These are phyloP conservation scores for Fusarium temperatum DNA, from an alignment of 2,329 filamentous ascomycete species.

Conservation along the genomic window DNA sequence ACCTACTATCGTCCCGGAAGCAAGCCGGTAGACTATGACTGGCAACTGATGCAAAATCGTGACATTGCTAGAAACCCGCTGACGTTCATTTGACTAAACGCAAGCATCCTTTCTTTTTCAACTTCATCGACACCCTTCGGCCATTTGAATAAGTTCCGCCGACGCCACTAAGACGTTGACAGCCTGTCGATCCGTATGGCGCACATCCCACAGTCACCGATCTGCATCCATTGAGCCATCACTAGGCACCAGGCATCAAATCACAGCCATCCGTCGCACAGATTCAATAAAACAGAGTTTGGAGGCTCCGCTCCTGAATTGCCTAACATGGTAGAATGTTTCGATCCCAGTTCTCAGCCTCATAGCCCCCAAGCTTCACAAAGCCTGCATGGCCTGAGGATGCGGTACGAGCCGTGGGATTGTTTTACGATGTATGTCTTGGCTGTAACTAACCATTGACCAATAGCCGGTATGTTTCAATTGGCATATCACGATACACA, in stretches of 20 bases:
- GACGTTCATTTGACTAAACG: slow-evolving; percentile 15
- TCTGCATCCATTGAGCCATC: slow-evolving; percentile 25
- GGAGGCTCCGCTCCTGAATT: slow-evolving; percentile 17
- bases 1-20: slow-evolving; percentile 9
- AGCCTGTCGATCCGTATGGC: slow-evolving; percentile 17
- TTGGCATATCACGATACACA: slow-evolving; percentile 10
- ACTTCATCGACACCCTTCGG: slow-evolving; percentile 17
- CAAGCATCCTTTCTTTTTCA: neutral
- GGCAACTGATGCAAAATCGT: neutral
- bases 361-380: slow-evolving; percentile 16
- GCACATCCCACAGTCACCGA: neutral
- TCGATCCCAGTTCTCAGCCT: slow-evolving; percentile 3
- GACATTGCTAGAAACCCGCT: slow-evolving; percentile 17
- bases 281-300: slow-evolving; percentile 2
- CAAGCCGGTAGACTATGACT: neutral
- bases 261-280: slow-evolving; percentile 10
- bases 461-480: neutral
- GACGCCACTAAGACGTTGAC: slow-evolving; percentile 1
- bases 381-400: slow-evolving; percentile 26
- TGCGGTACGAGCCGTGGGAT: slow-evolving; percentile 17
- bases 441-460: neutral
- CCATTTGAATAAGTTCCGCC: slow-evolving; percentile 28
- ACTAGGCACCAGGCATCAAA: neutral
- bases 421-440: slow-evolving; percentile 15
- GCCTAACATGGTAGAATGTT: slow-evolving; percentile 16